Evolutionary conservation across 2,329 filamentous ascomycete species (phyloP).

Genomic region (Allantophomopsis lycopodina): DNA sequence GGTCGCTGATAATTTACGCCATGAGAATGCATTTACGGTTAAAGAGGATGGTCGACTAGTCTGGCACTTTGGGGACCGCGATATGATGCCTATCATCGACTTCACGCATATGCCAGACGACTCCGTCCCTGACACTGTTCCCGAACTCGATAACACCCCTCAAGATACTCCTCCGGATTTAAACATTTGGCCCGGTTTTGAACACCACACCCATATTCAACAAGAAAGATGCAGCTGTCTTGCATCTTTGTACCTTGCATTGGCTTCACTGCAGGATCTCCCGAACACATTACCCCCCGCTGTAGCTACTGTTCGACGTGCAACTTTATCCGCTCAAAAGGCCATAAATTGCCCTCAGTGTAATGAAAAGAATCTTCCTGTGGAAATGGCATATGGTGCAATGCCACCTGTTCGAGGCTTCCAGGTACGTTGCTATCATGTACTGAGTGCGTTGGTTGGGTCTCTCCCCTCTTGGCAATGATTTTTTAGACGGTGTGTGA

Average conservation of each 20-base stretch:
- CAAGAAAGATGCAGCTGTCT: constrained; percentile 1
- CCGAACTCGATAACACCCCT: too few species aligned
- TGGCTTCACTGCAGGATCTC: constrained; percentile 14
- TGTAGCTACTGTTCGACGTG: constrained; percentile 12
- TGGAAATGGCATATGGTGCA: constrained; percentile 18
- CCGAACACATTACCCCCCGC: constrained; percentile 13
- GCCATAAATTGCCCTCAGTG: constrained; percentile 37
- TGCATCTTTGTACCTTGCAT: constrained; percentile 13
- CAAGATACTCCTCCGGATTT: too few species aligned
- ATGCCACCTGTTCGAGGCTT: constrained; percentile 32
- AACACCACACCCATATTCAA: neutral
- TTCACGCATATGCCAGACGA: constrained; percentile 1
- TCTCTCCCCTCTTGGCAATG: too few species aligned
- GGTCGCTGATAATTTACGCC: too few species aligned
- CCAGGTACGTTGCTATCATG: constrained; percentile 18
- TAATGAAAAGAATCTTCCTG: constrained; percentile 18
- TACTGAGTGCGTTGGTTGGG: too few species aligned
- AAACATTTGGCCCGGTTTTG: too few species aligned
- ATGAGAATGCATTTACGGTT: neutral
- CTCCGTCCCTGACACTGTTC: neutral
- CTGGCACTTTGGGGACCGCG: constrained; percentile 10
- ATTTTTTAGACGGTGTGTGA: too few species aligned
- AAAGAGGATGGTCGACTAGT: constrained; percentile 2
- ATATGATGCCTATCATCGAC: constrained; percentile 4
- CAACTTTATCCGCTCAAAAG: constrained; percentile 23